phyloP scores from a whole-genome alignment of 169 alveolate genomes.

The Cryptosporidium andersoni region DNA sequence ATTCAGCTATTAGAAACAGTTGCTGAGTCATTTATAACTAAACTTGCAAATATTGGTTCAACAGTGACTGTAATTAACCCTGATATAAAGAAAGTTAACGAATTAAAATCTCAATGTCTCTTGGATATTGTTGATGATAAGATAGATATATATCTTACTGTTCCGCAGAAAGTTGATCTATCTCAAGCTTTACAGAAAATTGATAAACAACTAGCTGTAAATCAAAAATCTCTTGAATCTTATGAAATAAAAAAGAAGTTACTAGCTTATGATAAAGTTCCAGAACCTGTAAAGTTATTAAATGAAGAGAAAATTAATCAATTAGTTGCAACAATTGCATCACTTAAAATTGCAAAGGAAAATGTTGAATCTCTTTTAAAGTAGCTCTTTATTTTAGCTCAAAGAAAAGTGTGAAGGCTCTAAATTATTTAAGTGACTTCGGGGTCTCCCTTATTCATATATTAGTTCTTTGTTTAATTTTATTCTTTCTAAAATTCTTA shows the following conservation, averaged over 20 bases:
- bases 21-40: conserved; percentile 30
- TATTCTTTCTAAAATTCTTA: too few species aligned
- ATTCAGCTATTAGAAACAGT: conserved; percentile 14
- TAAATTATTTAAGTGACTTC: background rate
- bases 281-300: conserved; percentile 79
- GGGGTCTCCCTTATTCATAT: background rate
- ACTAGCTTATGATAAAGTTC: conserved; percentile 79
- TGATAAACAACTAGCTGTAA: conserved; percentile 77
- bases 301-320: conserved; percentile 81
- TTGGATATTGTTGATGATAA: conserved; percentile 76
- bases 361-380: conserved; percentile 20
- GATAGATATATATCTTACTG: conserved; percentile 72
- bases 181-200: conserved; percentile 74
- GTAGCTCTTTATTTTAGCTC: background rate
- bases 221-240: conserved; percentile 77
- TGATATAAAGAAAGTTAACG: background rate
- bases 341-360: conserved; percentile 26
- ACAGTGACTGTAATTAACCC: conserved; percentile 21
- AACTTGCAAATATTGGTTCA: conserved; percentile 10
- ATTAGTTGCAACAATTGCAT: conserved; percentile 50
- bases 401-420: background rate
- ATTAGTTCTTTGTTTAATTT: too few species aligned
- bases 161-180: conserved; percentile 75
- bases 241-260: conserved; percentile 78
- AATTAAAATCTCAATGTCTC: conserved; percentile 13